A percentile compares a stretch with the other conserved stretches of the same genome.
These are phyloP conservation scores for Talaromyces amestolkiae DNA, from an alignment of 2,329 filamentous ascomycete species.

Conservation along the genomic window DNA sequence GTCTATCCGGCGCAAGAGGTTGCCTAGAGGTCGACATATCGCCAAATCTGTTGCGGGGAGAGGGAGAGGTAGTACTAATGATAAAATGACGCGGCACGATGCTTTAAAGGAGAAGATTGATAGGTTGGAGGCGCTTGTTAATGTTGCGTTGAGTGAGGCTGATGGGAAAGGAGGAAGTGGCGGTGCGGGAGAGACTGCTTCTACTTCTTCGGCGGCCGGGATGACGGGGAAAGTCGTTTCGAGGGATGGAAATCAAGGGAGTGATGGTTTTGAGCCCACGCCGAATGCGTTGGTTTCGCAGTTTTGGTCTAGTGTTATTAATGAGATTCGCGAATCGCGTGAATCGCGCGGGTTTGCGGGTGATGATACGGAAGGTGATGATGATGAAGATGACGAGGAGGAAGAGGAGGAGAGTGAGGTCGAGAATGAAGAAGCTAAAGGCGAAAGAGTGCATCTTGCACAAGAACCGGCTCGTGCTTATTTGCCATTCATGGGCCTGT, in stretches of 20 bases:
- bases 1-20: constrained; percentile 20
- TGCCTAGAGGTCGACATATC: constrained; percentile 23
- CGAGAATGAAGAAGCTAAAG: neutral
- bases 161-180: neutral
- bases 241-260: neutral
- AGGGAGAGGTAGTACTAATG: neutral
- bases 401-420: neutral
- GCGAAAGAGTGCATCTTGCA: neutral
- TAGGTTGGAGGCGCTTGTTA: constrained; percentile 20
- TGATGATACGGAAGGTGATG: constrained; percentile 11
- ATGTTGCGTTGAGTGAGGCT: constrained; percentile 7
- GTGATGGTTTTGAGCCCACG: neutral
- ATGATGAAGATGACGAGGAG: neutral
- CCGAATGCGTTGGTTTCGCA: neutral
- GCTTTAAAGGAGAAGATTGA: constrained; percentile 19
- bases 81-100: constrained; percentile 3
- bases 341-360: neutral
- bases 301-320: neutral
- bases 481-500: constrained; percentile 8
- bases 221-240: neutral
- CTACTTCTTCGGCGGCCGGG: too few relatives aligned
- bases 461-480: neutral
- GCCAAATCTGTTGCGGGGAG: neutral
- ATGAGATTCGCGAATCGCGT: constrained; percentile 7
- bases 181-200: neutral